Evolutionary conservation across 2,329 filamentous ascomycete species (phyloP).

Genomic region (Fusarium pseudocircinatum): DNA sequence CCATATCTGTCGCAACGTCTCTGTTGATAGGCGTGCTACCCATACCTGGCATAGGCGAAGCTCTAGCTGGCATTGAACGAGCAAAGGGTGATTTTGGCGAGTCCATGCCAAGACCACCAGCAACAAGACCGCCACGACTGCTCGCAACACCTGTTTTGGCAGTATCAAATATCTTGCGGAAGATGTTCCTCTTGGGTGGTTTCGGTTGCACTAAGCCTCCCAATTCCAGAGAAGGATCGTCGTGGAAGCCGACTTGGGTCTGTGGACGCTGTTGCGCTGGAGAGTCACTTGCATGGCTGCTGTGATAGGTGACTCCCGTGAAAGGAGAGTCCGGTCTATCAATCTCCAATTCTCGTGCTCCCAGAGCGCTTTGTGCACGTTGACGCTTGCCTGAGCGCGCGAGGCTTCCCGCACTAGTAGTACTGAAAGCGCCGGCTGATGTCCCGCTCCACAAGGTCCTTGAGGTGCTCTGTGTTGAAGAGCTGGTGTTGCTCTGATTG

Average conservation of each 20-base stretch:
- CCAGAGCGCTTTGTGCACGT: constrained; percentile 72
- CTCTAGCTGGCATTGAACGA: constrained; percentile 52
- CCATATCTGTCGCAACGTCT: constrained; percentile 75
- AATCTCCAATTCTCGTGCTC: constrained; percentile 64
- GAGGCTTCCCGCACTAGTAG: constrained; percentile 93
- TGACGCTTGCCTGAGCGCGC: constrained; percentile 76
- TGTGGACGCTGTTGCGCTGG: constrained; percentile 64
- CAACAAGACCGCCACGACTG: constrained; percentile 84
- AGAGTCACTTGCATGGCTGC: constrained; percentile 77
- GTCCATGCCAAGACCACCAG: constrained; percentile 55
- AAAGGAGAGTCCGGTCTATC: constrained; percentile 72
- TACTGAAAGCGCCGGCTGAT: constrained; percentile 90
- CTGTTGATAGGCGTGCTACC: constrained; percentile 51
- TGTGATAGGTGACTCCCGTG: constrained; percentile 88
- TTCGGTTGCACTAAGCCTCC: constrained; percentile 83
- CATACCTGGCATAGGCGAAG: constrained; percentile 56
- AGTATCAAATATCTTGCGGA: constrained; percentile 94
- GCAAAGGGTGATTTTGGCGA: constrained; percentile 55
- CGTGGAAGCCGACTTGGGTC: constrained; percentile 72
- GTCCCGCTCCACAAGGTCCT: constrained; percentile 93
- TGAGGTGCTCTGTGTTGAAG: constrained; percentile 80
- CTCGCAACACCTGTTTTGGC: constrained; percentile 94
- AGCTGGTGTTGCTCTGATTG: constrained; percentile 76
- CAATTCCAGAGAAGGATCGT: constrained; percentile 74
- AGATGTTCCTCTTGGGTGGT: constrained; percentile 86